Base-by-base conservation (phyloP, 2,329 filamentous ascomycete species). In the Colletotrichum sp. region DNA sequence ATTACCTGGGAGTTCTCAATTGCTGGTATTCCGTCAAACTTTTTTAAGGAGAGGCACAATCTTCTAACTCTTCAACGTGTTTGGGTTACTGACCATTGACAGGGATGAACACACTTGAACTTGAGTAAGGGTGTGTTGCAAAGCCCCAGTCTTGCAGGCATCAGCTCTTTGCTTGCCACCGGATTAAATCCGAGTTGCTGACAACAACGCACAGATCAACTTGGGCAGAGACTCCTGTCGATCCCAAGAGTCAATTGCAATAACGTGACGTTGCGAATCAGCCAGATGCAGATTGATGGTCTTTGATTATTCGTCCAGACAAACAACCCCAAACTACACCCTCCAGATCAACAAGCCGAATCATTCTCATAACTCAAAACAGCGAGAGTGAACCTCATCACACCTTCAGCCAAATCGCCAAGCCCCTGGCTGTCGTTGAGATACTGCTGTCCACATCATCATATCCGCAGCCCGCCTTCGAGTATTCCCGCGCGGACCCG, bases 341-440 rank as follows among this genome's bases (percentile, higher is more conserved):
- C 8, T 44, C 8, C 0, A 18, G 8, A 10, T 0, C 39, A 44
- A 6, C 5, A 21, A 12, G 18, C 0, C 5, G 39, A 49, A 16
- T 36, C 15, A 0, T 36, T 16, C 1, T 36, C 0, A 16, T 0
- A 36, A 16, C 15, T 36, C 13, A 8, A 36, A 16, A 36, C 0
- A 8, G 34, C 34, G 34, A 36, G 7, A 36, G 0, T 16, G 2
- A 49, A 49, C 10, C 39, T 49, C 5, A 49, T 49, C 18, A 49
- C 0, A 7, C 0, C 18, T 49, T n/a, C 18, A 2, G 18, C 0
- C 18, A 49, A 12, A 3, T 3, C 39, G 1, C 0, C 18, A n/a
- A 49, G 3, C 18, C 18, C 18, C 18, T 4, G 1, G 0, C 18
- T n/a, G 1, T 49, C 2, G 9, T n/a, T n/a, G 9, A n/a, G 39